Evolutionary conservation across 768 basidiomycete species (phyloP).

Genomic region (Rickenella mellea): DNA sequence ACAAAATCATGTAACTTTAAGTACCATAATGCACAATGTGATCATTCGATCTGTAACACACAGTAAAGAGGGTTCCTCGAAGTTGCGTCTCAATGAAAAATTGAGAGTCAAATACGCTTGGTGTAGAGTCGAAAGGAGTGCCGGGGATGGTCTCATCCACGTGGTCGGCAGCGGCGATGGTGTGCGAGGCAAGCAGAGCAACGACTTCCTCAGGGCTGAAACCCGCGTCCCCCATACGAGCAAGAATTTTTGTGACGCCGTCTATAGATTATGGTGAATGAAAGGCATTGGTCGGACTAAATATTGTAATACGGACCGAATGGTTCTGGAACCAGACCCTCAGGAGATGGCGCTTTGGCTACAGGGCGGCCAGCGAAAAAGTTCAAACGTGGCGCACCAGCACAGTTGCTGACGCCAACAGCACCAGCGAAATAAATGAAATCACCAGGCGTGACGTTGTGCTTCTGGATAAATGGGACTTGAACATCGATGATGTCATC

Average conservation of each 20-base stretch:
- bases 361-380: constrained; percentile 14
- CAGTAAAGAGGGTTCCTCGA: constrained; percentile 32
- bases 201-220: constrained; percentile 18
- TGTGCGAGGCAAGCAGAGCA: constrained; percentile 10
- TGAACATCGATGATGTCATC: constrained; percentile 13
- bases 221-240: constrained; percentile 9
- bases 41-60: constrained; percentile 12
- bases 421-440: constrained; percentile 25
- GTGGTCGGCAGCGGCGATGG: constrained; percentile 11
- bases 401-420: constrained; percentile 16
- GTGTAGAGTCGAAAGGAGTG: constrained; percentile 20
- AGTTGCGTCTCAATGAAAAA: constrained; percentile 23
- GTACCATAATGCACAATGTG: constrained; percentile 6
- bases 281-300: constrained; percentile 4
- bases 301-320: constrained; percentile 5
- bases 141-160: constrained; percentile 6
- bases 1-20: constrained; percentile 13
- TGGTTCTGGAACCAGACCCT: constrained; percentile 11
- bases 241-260: constrained; percentile 22
- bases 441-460: constrained; percentile 14
- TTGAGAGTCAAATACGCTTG: constrained; percentile 17
- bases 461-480: constrained; percentile 8
- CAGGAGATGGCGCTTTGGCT: constrained; percentile 13
- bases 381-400: constrained; percentile 17
- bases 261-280: constrained; percentile 12